Percentiles rank a stretch among this genome's conserved stretches.
Evolutionary conservation across 1,284 basidiomycete species (phyloP).

Genomic region (Papiliotrema laurentii): DNA sequence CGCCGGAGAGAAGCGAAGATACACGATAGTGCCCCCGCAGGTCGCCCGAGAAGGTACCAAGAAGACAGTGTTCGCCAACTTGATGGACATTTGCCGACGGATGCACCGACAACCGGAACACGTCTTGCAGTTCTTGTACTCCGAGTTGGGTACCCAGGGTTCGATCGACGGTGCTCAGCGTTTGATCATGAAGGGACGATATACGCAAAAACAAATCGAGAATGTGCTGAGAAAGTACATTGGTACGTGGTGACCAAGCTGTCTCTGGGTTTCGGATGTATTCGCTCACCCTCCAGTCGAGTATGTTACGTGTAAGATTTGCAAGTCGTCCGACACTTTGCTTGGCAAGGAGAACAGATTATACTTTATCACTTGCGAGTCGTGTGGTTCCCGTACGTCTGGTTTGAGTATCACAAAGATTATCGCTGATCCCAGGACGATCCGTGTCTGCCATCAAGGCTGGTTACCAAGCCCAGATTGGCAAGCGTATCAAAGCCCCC

Average conservation of each 20-base stretch:
- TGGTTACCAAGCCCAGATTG: slow-evolving; percentile 96
- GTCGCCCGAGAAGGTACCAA: slow-evolving; percentile 92
- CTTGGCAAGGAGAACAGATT: slow-evolving; percentile 97
- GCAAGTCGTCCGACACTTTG: slow-evolving; percentile 96
- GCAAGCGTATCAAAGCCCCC: slow-evolving; percentile 50
- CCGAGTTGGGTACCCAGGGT: slow-evolving; percentile 97
- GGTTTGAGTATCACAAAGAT: no score
- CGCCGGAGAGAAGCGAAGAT: slow-evolving; percentile 81
- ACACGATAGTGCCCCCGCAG: slow-evolving; percentile 96
- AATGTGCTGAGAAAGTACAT: slow-evolving; percentile 96
- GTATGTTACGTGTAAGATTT: slow-evolving; percentile 99
- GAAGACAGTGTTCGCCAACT: slow-evolving; percentile 91
- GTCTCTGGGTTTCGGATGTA: no score
- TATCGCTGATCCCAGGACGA: slow-evolving; percentile 50
- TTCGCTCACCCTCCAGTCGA: slow-evolving; percentile 60
- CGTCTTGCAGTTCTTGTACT: slow-evolving; percentile 94
- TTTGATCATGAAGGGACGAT: slow-evolving; percentile 94
- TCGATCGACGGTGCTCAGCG: slow-evolving; percentile 89
- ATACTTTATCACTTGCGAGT: slow-evolving; percentile 97
- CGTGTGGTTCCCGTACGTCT: slow-evolving; percentile 76
- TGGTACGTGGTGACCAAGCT: slow-evolving; percentile 67
- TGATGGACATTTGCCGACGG: slow-evolving; percentile 94
- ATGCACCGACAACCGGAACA: slow-evolving; percentile 99
- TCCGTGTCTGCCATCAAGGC: slow-evolving; percentile 97
- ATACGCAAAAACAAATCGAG: slow-evolving; percentile 98